These are phyloP conservation scores for Suillus ampliporus DNA, from an alignment of 768 basidiomycete species.

Conservation along the genomic window DNA sequence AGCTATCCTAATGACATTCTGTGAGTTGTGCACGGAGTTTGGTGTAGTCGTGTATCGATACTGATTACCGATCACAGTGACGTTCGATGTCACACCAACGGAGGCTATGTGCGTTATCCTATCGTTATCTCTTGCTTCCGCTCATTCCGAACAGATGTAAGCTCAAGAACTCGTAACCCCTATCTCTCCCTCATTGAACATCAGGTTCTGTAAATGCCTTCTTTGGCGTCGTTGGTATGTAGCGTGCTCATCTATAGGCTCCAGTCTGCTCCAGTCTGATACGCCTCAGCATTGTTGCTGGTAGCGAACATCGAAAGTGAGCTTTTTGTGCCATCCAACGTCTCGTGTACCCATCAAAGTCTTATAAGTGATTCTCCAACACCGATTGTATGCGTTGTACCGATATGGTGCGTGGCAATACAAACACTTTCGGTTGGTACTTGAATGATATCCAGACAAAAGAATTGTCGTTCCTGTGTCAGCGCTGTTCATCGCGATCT, in stretches of 20 bases:
- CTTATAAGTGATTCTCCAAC: constrained; percentile 9
- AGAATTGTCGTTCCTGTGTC: constrained; percentile 8
- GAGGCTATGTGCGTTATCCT: constrained; percentile 2
- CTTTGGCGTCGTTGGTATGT: neutral
- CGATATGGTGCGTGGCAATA: neutral
- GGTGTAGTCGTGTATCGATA: neutral
- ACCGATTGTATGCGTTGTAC: constrained; percentile 9
- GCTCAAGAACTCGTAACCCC: neutral
- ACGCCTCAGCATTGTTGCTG: neutral
- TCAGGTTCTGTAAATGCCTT: constrained; percentile 2
- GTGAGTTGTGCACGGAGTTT: constrained; percentile 7
- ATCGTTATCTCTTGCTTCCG: neutral
- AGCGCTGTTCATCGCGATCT: constrained; percentile 2
- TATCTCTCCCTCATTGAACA: neutral
- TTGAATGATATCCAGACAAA: constrained; percentile 5
- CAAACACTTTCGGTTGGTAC: neutral
- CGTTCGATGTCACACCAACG: constrained; percentile 2
- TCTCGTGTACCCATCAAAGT: neutral
- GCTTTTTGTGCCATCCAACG: neutral
- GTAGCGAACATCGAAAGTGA: constrained; percentile 11
- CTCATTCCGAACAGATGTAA: neutral
- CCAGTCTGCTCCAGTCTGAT: neutral
- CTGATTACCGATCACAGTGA: neutral
- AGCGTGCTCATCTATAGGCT: neutral
- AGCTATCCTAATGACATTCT: constrained; percentile 1